Percentiles rank a stretch among this genome's conserved stretches.
phyloP scores from a whole-genome alignment of 352 stramenopile species.

The Globisporangium parvum region DNA sequence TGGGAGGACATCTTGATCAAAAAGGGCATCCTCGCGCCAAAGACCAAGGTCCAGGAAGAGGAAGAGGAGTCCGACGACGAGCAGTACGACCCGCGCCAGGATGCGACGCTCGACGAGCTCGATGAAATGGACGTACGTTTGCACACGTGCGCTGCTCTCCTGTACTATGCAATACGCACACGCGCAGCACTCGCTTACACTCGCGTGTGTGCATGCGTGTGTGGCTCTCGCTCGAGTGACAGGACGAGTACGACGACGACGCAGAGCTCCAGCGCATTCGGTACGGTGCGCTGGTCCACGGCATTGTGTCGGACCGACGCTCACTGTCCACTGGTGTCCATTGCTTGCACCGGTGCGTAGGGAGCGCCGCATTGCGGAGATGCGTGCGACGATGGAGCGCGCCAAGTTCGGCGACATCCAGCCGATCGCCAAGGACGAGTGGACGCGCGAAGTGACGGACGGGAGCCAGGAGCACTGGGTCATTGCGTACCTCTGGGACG shows the following conservation, averaged over 20 bases:
- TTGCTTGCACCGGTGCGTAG: conserved; percentile 21
- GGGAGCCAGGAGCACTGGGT: conserved; percentile 85
- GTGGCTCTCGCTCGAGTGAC: neutral
- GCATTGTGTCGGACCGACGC: too few relatives aligned
- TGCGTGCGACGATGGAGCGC: conserved; percentile 74
- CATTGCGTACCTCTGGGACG: conserved; percentile 88
- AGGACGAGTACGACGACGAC: conserved; percentile 87
- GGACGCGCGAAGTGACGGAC: conserved; percentile 90
- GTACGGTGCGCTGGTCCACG: conserved; percentile 4
- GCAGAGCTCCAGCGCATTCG: conserved; percentile 68
- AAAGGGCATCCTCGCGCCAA: conserved; percentile 83
- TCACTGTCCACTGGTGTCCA: neutral
- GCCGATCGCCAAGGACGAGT: conserved; percentile 91
- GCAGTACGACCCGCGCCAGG: conserved; percentile 62
- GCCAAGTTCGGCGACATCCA: conserved; percentile 89
- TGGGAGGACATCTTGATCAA: conserved; percentile 89
- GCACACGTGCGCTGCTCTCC: neutral
- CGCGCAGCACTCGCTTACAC: neutral
- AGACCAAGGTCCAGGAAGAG: conserved; percentile 83
- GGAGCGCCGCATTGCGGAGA: conserved; percentile 82
- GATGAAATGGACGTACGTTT: conserved; percentile 69
- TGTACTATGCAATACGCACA: neutral
- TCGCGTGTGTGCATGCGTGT: neutral
- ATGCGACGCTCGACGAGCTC: conserved; percentile 80
- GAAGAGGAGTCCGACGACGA: conserved; percentile 65